Percentiles rank a stretch among this genome's conserved stretches.
Conservation (phyloP, 2,329 filamentous ascomycete genomes). For the Apiospora hydei region DNA sequence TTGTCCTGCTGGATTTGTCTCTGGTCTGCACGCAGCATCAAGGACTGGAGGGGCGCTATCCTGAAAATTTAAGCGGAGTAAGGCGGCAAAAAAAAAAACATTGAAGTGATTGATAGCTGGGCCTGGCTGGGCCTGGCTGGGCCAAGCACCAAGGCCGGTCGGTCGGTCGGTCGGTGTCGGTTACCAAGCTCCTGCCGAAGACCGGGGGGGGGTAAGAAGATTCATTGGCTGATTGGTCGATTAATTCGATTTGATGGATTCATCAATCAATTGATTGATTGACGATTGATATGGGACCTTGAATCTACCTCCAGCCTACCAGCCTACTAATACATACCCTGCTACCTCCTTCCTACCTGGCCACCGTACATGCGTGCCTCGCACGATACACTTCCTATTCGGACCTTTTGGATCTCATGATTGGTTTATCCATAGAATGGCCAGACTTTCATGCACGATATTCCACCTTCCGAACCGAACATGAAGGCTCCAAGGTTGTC, state of each 20-base stretch:
- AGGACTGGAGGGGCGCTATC: constrained; percentile 3
- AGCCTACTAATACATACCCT: not conserved
- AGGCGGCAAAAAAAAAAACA: constrained; percentile 3
- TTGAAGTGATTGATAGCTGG: not conserved
- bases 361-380: not conserved
- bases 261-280: no score
- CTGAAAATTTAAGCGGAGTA: constrained; percentile 23
- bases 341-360: not conserved
- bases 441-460: not conserved
- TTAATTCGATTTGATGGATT: no score
- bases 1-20: not conserved
- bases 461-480: not conserved
- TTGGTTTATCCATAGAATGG: not conserved
- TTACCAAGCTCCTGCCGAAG: not conserved
- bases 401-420: constrained; percentile 4
- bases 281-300: not conserved
- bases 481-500: no score
- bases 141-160: not conserved
- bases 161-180: not conserved
- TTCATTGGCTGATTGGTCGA: not conserved
- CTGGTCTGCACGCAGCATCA: not conserved
- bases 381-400: constrained; percentile 5
- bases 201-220: not conserved
- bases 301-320: no score
- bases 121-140: not conserved